Evolutionary conservation across 2,329 filamentous ascomycete species (phyloP).

Genomic region (Diaporthe nobilis): DNA sequence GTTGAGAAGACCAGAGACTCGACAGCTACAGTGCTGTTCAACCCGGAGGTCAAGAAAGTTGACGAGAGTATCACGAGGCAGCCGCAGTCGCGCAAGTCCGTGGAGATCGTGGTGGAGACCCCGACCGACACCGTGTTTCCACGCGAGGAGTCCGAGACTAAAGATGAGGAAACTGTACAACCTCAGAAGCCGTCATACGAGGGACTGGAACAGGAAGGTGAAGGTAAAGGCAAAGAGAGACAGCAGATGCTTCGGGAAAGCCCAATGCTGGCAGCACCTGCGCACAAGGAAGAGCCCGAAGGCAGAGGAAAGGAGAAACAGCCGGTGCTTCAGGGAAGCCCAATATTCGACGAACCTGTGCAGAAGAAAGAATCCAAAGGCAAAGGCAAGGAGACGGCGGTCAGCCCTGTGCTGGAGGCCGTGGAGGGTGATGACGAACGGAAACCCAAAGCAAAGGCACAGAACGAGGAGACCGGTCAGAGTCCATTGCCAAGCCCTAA

Average conservation of each 20-base stretch:
- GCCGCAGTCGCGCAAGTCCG: conserved; percentile 1
- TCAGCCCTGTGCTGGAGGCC: background rate
- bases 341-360: background rate
- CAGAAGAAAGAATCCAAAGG: conserved; percentile 36
- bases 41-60: conserved; percentile 22
- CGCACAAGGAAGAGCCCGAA: background rate
- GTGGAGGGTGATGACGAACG: background rate
- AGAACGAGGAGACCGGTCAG: background rate
- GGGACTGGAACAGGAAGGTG: background rate
- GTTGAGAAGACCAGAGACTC: background rate
- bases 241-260: background rate
- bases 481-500: conserved; percentile 39
- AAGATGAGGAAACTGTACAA: background rate
- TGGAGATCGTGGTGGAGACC: conserved; percentile 39
- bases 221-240: background rate
- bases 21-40: conserved; percentile 1
- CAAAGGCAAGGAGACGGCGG: conserved; percentile 16
- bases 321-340: background rate
- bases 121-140: conserved; percentile 36
- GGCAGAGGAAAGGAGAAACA: conserved; percentile 16
- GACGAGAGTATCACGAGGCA: conserved; percentile 14
- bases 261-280: background rate
- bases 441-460: background rate
- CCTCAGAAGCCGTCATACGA: background rate
- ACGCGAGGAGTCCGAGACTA: background rate